A percentile compares a stretch with the other conserved stretches of the same genome.
Conservation (phyloP, 805 yeast genomes). For the Lipomyces orientalis region DNA sequence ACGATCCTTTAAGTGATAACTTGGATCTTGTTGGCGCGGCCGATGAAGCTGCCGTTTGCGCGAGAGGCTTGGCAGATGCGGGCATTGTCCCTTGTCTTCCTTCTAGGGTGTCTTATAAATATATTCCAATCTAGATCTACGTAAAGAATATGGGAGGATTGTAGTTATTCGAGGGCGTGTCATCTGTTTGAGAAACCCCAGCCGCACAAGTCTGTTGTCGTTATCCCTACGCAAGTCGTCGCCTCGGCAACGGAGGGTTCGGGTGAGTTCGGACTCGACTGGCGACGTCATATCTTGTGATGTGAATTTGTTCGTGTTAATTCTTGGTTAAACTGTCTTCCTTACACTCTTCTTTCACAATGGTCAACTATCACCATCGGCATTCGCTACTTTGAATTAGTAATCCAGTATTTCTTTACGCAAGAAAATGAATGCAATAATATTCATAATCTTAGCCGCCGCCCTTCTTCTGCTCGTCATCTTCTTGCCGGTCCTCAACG, state of each 20-base stretch:
- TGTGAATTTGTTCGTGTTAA: no score
- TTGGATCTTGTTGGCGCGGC: conserved; percentile 52
- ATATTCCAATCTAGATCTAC: background rate
- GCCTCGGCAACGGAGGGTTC: no score
- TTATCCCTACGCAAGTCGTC: no score
- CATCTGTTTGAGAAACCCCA: no score
- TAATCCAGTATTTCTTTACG: background rate
- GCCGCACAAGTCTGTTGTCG: no score
- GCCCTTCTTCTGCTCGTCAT: conserved; percentile 19
- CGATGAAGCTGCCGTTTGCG: background rate
- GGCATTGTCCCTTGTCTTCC: background rate
- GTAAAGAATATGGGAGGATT: background rate
- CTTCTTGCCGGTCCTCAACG: conserved; percentile 24
- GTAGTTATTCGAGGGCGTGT: no score
- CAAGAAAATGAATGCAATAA: conserved; percentile 13
- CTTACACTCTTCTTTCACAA: background rate
- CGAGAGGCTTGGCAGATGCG: background rate
- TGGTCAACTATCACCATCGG: background rate
- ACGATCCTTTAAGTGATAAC: conserved; percentile 75
- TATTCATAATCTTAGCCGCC: conserved; percentile 10
- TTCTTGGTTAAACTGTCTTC: no score
- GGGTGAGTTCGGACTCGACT: no score
- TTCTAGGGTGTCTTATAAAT: background rate
- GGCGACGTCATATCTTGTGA: no score
- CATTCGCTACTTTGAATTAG: background rate